These are phyloP conservation scores for Tricholoma furcatifolium DNA, from an alignment of 768 basidiomycete species.

Conservation along the genomic window DNA sequence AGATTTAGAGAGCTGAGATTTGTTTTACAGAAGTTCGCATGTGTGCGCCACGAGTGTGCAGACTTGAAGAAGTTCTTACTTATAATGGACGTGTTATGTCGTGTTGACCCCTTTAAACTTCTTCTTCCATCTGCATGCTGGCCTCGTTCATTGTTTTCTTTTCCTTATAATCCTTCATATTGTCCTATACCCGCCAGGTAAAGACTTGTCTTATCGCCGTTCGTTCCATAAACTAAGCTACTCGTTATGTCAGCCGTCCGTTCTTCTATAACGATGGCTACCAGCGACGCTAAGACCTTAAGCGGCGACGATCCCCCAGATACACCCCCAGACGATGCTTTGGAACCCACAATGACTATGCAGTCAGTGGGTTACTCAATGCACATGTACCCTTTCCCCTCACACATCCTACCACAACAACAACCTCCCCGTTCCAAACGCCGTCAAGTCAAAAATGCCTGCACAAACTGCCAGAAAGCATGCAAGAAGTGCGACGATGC, in stretches of 20 bases:
- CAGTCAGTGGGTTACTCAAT: constrained; percentile 54
- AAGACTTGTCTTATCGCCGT: constrained; percentile 8
- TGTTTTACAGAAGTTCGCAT: neutral
- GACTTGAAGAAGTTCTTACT: neutral
- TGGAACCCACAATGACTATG: constrained; percentile 32
- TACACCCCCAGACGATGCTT: constrained; percentile 31
- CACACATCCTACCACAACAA: constrained; percentile 41
- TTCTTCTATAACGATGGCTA: constrained; percentile 25
- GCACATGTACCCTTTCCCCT: constrained; percentile 71
- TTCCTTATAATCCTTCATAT: constrained; percentile 16
- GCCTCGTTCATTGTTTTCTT: constrained; percentile 5
- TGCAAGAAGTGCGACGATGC: constrained; percentile 93
- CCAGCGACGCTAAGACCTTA: constrained; percentile 30
- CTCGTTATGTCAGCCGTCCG: constrained; percentile 23
- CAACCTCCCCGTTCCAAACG: constrained; percentile 70
- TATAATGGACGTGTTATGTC: constrained; percentile 10
- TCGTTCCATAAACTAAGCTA: constrained; percentile 17
- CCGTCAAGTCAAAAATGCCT: constrained; percentile 88
- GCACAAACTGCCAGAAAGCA: constrained; percentile 87
- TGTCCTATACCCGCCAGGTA: constrained; percentile 1
- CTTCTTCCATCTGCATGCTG: constrained; percentile 2
- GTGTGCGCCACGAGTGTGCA: constrained; percentile 12
- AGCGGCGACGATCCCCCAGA: constrained; percentile 33
- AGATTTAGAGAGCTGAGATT: constrained; percentile 4
- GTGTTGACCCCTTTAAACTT: constrained; percentile 10